Percentiles rank a stretch among this genome's conserved stretches.
Conservation (phyloP, 257 asterid genomes). For the Echium plantagineum region DNA sequence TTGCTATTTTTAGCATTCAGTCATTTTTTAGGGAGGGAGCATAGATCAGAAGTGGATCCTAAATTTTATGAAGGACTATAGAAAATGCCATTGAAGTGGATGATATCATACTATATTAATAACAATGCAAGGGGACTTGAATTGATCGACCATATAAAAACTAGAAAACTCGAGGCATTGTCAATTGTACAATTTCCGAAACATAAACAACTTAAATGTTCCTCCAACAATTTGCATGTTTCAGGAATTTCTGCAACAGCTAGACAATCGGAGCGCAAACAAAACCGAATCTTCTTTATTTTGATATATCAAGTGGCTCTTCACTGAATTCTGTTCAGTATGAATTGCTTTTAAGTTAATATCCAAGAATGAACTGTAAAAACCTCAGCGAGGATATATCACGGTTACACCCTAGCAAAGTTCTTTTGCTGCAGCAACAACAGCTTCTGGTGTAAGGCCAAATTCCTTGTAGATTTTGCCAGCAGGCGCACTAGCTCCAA, state of each 20-base stretch:
- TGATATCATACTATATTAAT: neutral
- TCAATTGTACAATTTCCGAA: constrained; percentile 3
- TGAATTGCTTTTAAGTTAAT: neutral
- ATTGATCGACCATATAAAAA: constrained; percentile 1
- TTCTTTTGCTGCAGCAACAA: constrained; percentile 54
- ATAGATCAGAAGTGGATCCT: neutral
- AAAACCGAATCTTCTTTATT: constrained; percentile 1
- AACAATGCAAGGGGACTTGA: neutral
- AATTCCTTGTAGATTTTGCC: constrained; percentile 63
- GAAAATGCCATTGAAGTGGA: neutral
- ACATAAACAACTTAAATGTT: neutral
- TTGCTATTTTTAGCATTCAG: too few relatives aligned
- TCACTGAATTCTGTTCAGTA: neutral
- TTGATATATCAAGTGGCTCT: neutral
- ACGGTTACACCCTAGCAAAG: constrained; percentile 17
- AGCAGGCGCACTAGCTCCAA: constrained; percentile 84
- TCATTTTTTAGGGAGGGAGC: neutral
- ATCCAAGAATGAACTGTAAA: neutral
- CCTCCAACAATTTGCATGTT: neutral
- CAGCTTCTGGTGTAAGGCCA: constrained; percentile 64
- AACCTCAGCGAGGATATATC: neutral
- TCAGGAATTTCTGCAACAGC: neutral
- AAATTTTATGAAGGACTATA: too few relatives aligned
- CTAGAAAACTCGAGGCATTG: neutral
- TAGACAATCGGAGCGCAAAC: neutral